These are phyloP conservation scores for Cephalotrichum gorgonifer DNA, from an alignment of 2,329 filamentous ascomycete species.

Conservation along the genomic window DNA sequence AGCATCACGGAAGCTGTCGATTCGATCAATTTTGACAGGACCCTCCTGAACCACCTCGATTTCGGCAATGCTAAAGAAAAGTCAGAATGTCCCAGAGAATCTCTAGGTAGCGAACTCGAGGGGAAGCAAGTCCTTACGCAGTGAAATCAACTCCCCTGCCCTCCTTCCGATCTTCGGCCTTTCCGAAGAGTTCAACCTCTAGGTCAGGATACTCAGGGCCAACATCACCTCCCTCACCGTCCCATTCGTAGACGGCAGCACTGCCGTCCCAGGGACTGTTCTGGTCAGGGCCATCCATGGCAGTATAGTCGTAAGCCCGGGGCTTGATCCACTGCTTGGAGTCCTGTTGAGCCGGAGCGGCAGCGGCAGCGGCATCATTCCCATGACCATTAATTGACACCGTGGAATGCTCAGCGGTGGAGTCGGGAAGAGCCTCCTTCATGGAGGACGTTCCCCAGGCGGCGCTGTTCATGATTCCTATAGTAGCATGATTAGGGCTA, in stretches of 20 bases:
- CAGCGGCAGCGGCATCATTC: not conserved
- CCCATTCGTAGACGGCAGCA: slow-evolving; percentile 70
- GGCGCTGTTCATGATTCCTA: not conserved
- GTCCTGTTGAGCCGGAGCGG: too few relatives aligned
- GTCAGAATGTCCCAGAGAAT: not conserved
- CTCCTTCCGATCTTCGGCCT: slow-evolving; percentile 34
- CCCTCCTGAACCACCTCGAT: slow-evolving; percentile 51
- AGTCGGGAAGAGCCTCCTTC: slow-evolving; percentile 4
- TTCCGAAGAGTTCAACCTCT: slow-evolving; percentile 66
- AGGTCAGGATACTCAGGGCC: slow-evolving; percentile 61
- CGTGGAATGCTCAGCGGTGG: not conserved
- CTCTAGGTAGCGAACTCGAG: not conserved
- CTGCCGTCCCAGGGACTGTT: slow-evolving; percentile 35
- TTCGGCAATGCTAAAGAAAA: slow-evolving; percentile 33
- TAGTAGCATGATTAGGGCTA: not conserved
- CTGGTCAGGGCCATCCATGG: slow-evolving; percentile 10
- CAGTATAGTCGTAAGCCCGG: slow-evolving; percentile 36
- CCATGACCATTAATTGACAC: not conserved
- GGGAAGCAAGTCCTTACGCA: slow-evolving; percentile 33
- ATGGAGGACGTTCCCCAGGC: slow-evolving; percentile 5
- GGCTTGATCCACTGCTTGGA: slow-evolving; percentile 32
- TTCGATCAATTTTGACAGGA: slow-evolving; percentile 35
- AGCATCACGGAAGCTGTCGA: slow-evolving; percentile 57
- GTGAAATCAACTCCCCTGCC: slow-evolving; percentile 52
- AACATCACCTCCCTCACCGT: slow-evolving; percentile 77